Evolutionary conservation across 2,329 filamentous ascomycete species (phyloP), one percentile per base, ranked within the genome.

Genomic region (Colletotrichum sp.): DNA sequence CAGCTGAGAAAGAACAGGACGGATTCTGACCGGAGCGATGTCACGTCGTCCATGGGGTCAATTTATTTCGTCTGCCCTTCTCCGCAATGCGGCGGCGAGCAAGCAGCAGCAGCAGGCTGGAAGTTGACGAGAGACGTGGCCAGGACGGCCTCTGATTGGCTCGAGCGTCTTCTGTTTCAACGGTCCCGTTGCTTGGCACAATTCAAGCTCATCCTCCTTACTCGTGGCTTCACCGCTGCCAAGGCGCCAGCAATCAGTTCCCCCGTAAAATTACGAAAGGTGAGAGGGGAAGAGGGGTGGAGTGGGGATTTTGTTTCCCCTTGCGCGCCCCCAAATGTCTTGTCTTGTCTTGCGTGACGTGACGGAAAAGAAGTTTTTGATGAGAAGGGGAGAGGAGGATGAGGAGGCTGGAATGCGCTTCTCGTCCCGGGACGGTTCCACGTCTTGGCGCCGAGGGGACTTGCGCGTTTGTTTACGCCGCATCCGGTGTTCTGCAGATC

Each of bases 11-110:
- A 10, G 6, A 25, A 32, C 18, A 34, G 6, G n/a, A 43, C 71
- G 66, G 71, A 74, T 30, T 48, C 68, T 70, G 56, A 70, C 71
- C 71, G 66, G 70, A 64, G 66, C 66, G 66, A 74, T 74, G 71
- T 69, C 36, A 70, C 58, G 66, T 43, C 48, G 56, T 25, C 64
- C 71, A 58, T 64, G 60, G 58, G 15, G 28, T 34, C 60, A 30
- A 18, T 34, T 13, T 28, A 22, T 64, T 55, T 56, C 39, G 66
- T 39, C 56, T 16, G 25, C 56, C 8, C 25, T 58, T 70, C 71
- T 70, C 58, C 66, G 71, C 66, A 65, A 34, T 58, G 43, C 48
- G 69, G 61, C 69, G 69, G 69, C 61, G 61, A 62, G 67, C 52
- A 43, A 62, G 67, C 52, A 43, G 52, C n/a, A 52, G 6, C 43